phyloP scores from a whole-genome alignment of 495 filamentous ascomycete species.

The Neohortaea acidophila region DNA sequence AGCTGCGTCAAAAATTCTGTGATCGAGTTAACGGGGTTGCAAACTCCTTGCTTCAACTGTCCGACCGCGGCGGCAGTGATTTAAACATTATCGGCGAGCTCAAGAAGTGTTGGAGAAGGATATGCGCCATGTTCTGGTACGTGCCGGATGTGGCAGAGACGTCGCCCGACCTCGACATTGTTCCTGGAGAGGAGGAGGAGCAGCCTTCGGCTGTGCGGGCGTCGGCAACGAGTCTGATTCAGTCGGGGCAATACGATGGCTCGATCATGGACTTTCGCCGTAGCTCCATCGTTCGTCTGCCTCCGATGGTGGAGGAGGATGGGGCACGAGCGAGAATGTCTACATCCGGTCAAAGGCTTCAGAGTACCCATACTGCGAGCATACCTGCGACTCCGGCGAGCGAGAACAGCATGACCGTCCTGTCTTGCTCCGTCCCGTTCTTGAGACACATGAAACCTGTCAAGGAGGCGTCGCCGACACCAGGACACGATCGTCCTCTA shows the following conservation, averaged over 20 bases:
- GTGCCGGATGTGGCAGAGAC: constrained; percentile 27
- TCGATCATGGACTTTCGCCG: constrained; percentile 10
- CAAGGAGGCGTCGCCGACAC: constrained; percentile 21
- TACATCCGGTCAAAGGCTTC: no score
- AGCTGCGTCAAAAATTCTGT: constrained; percentile 68
- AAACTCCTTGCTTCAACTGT: constrained; percentile 39
- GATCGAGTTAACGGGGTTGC: constrained; percentile 64
- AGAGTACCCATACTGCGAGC: constrained; percentile 7
- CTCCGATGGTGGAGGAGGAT: neutral
- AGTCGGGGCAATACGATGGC: constrained; percentile 17
- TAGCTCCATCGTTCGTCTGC: constrained; percentile 8
- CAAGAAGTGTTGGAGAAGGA: constrained; percentile 93
- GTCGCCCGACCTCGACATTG: constrained; percentile 51
- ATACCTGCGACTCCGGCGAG: constrained; percentile 28
- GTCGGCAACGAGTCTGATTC: constrained; percentile 26
- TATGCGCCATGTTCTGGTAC: constrained; percentile 82
- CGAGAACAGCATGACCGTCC: constrained; percentile 46
- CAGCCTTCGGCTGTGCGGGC: neutral
- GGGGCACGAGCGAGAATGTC: no score
- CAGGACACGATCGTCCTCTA: neutral
- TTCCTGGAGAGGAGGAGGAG: constrained; percentile 44
- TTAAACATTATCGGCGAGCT: constrained; percentile 84
- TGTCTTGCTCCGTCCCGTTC: constrained; percentile 71
- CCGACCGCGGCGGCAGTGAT: constrained; percentile 52
- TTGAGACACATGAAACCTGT: constrained; percentile 32